Percentiles rank a stretch among this genome's conserved stretches.
Conservation (phyloP, 2,329 filamentous ascomycete genomes). For the Aspergillus arachidicola region DNA sequence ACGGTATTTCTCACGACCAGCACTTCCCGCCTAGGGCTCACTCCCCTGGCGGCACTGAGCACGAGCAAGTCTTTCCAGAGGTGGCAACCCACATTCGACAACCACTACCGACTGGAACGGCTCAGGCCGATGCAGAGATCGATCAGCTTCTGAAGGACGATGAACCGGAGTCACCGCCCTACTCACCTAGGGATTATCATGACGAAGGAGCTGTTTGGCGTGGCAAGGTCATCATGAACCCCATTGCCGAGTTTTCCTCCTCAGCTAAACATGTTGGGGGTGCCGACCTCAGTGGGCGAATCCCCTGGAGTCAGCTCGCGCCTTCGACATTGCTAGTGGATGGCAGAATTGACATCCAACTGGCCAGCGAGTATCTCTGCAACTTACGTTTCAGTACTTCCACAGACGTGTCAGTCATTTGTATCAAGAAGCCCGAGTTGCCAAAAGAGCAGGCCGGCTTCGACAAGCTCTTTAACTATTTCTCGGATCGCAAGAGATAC, state of each 20-base stretch:
- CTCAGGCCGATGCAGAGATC: conserved; percentile 77
- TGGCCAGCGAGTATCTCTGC: conserved; percentile 89
- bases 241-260: conserved; percentile 73
- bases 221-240: conserved; percentile 74
- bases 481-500: conserved; percentile 77
- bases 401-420: conserved; percentile 82
- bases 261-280: conserved; percentile 84
- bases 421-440: conserved; percentile 65
- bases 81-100: conserved; percentile 42
- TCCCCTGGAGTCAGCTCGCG: conserved; percentile 76
- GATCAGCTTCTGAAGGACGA: conserved; percentile 85
- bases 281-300: conserved; percentile 68
- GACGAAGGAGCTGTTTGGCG: conserved; percentile 77
- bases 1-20: conserved; percentile 68
- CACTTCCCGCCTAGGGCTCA: conserved; percentile 82
- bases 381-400: conserved; percentile 78
- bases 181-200: conserved; percentile 75
- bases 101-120: conserved; percentile 49
- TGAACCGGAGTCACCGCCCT: conserved; percentile 77
- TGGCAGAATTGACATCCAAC: conserved; percentile 72
- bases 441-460: conserved; percentile 64
- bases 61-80: conserved; percentile 48
- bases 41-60: conserved; percentile 63
- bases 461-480: conserved; percentile 82
- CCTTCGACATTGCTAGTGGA: conserved; percentile 67